Base-by-base conservation (phyloP, 2,329 filamentous ascomycete species). In the Pseudonectria buxi region DNA sequence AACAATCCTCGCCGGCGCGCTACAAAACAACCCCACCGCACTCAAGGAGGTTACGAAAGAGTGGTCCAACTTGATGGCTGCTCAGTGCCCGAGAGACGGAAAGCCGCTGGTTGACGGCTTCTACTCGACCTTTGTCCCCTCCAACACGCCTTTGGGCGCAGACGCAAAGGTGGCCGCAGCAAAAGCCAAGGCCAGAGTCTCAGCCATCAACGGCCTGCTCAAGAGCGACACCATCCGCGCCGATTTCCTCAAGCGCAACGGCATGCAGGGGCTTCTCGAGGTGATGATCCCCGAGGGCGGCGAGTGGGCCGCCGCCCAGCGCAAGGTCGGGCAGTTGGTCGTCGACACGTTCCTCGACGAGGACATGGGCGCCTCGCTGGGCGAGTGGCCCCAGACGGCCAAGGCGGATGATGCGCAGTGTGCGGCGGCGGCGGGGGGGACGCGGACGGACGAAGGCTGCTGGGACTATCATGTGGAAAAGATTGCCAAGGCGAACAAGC, bases 321-420 rank as follows among this genome's bases (percentile, higher is more conserved):
- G 66, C 39, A 76, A 72, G 49, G 69, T 73, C 15, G 75, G 71
- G 2, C 66, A 76, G 40, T 64, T 83, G 37, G 67, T 81, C 18
- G 65, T 74, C 24, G 80, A 84, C 50, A 78, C 69, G 40, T 84
- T 83, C 51, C 61, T 84, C n/a, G 79, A 84, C 49, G 69, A 72
- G 42, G 68, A 73, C 37, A 78, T 81, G 68, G 77, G 78, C 27
- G 78, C 78, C 3, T 61, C 63, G 15, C 44, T 70, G 13, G 74
- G 75, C 0, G 59, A 74, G 42, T 82, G 76, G 76, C 76, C 76
- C 0, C 62, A 44, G 14, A 48, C 45, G 14, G 44, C 50, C 4
- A 58, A 58, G 32, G 47, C 54, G 26, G 54, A 54, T 15, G 61
- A 65, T 14, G 47, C 48, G 36, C 45, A 56, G 31, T 74, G 68